phyloP scores from a whole-genome alignment of 371 early-diverging fungal species.

The Dichotomocladium elegans region DNA sequence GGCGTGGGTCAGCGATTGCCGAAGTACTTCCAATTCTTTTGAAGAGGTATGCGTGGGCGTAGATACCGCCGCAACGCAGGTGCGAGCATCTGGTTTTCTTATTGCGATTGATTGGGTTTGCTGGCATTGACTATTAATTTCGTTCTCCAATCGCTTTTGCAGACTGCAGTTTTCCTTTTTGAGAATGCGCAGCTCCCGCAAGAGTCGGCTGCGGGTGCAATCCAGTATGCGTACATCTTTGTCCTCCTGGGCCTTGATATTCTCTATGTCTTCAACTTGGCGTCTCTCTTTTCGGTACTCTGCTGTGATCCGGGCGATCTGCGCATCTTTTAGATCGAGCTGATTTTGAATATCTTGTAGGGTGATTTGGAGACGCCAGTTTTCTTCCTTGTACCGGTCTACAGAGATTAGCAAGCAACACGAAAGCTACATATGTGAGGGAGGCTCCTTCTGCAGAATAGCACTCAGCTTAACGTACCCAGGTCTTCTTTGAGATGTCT shows the following conservation, averaged over 20 bases:
- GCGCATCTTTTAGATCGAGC: constrained; percentile 44
- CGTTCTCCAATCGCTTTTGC: not conserved
- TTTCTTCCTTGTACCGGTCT: constrained; percentile 19
- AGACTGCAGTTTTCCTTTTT: constrained; percentile 7
- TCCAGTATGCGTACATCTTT: not conserved
- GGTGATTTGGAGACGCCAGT: constrained; percentile 19
- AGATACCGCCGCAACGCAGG: not conserved
- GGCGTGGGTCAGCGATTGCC: constrained; percentile 35
- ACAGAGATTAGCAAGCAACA: too few species aligned
- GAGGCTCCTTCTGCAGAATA: too few species aligned
- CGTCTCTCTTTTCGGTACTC: constrained; percentile 54
- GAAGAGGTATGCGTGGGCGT: not conserved
- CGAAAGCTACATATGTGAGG: too few species aligned
- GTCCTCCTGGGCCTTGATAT: constrained; percentile 56
- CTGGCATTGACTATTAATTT: not conserved
- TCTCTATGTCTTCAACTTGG: constrained; percentile 54
- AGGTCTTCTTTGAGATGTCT: too few species aligned
- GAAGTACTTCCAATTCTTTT: constrained; percentile 30
- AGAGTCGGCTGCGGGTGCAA: not conserved
- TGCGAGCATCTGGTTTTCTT: not conserved
- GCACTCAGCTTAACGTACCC: too few species aligned
- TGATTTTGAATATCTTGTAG: constrained; percentile 22
- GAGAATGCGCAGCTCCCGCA: not conserved
- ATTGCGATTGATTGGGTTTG: not conserved
- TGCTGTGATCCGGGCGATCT: constrained; percentile 50